A percentile compares a stretch with the other conserved stretches of the same genome.
Conservation (phyloP, 2,329 filamentous ascomycete genomes). For the Helotiales sp. region DNA sequence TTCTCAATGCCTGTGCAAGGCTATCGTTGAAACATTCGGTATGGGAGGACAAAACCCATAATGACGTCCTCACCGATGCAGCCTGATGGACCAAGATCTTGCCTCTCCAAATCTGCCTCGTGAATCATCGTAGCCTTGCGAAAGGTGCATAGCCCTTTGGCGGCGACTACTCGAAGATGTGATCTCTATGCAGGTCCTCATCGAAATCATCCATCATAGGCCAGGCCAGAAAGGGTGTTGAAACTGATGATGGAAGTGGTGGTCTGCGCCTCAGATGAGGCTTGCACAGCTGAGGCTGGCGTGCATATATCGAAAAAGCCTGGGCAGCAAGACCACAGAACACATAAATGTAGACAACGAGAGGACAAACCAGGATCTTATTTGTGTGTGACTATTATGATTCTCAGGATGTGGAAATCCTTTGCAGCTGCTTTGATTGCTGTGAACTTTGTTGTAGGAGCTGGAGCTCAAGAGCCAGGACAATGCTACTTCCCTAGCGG, state of each 20-base stretch:
- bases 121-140: background rate
- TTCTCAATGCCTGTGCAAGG: background rate
- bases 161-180: background rate
- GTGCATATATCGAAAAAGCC: no score
- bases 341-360: background rate
- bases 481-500: conserved; percentile 2
- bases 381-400: background rate
- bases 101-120: background rate
- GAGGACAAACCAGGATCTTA: background rate
- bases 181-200: background rate
- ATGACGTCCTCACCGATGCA: background rate
- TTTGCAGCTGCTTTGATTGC: background rate
- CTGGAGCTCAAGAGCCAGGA: background rate
- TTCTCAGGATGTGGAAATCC: background rate
- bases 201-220: background rate
- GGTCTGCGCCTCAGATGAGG: background rate
- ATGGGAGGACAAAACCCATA: background rate
- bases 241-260: background rate
- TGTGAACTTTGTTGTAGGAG: background rate
- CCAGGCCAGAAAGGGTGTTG: background rate
- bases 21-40: background rate
- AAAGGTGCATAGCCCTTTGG: background rate
- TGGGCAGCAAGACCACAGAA: background rate
- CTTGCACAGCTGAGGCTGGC: no score
- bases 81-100: background rate